Evolutionary conservation across 108 stramenopile genomes (phyloP).

Genomic region (Skeletonema menzelii): DNA sequence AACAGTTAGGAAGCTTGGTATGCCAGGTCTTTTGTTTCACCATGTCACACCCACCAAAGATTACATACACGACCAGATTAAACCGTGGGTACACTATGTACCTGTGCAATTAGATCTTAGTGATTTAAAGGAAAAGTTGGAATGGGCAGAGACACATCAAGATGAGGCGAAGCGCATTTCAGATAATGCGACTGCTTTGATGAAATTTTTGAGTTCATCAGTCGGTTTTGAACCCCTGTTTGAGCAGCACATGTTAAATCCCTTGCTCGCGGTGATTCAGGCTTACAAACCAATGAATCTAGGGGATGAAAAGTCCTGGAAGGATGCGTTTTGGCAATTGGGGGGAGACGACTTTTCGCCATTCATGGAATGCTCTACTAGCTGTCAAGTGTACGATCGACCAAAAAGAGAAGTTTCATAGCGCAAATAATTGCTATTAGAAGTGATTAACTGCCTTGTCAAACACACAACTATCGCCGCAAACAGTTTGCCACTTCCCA

Average conservation of each 20-base stretch:
- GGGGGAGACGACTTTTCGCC: neutral
- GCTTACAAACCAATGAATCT: conserved; percentile 10
- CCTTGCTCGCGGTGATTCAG: conserved; percentile 3
- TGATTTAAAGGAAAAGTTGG: conserved; percentile 15
- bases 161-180: conserved; percentile 4
- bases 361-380: neutral
- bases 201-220: neutral
- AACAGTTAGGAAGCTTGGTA: conserved; percentile 3
- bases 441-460: conserved; percentile 14
- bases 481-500: conserved; percentile 26
- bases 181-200: conserved; percentile 1
- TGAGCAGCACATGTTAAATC: conserved; percentile 1
- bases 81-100: conserved; percentile 22
- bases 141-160: conserved; percentile 20
- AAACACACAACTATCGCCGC: conserved; percentile 36
- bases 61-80: conserved; percentile 12
- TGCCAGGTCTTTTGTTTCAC: conserved; percentile 26
- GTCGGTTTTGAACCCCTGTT: neutral
- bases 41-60: conserved; percentile 18
- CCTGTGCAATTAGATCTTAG: conserved; percentile 6
- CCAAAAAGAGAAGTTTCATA: neutral
- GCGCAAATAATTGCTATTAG: neutral
- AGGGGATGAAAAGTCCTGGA: neutral
- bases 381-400: neutral
- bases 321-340: neutral